Conservation (phyloP, 2,329 filamentous ascomycete genomes). For the Fusarium camptoceras region DNA sequence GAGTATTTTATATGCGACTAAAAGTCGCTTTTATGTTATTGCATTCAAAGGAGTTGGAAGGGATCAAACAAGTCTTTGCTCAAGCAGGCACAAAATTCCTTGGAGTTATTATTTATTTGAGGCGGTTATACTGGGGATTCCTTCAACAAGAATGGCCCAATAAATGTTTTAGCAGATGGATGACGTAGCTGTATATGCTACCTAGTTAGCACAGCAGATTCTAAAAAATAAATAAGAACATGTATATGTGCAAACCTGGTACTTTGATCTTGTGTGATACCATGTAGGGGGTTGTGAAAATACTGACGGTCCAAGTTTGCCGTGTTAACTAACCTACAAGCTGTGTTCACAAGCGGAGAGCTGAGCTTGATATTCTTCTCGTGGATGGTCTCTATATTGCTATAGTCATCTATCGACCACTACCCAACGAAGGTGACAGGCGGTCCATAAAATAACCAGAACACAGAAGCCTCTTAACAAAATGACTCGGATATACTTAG, state of each 20-base stretch:
- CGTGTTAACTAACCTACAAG: background rate
- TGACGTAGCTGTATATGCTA: background rate
- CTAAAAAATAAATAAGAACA: conserved; percentile 4
- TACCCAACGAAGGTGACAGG: background rate
- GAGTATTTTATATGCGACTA: conserved; percentile 16
- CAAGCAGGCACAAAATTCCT: conserved; percentile 6
- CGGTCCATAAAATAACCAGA: too few species aligned
- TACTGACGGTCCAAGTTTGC: background rate
- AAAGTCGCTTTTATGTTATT: background rate
- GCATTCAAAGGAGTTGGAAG: conserved; percentile 21
- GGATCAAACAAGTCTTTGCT: conserved; percentile 8
- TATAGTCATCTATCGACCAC: background rate
- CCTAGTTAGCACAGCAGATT: conserved; percentile 1
- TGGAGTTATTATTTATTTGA: conserved; percentile 30
- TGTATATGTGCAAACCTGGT: background rate
- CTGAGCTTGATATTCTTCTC: background rate
- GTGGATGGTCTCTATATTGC: background rate
- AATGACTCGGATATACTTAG: too few species aligned
- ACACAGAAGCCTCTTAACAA: too few species aligned
- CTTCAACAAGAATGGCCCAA: conserved; percentile 12
- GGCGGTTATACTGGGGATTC: conserved; percentile 9
- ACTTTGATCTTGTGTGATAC: background rate
- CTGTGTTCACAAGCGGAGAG: background rate
- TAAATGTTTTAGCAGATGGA: background rate
- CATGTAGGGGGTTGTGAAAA: too few species aligned